Percentiles rank a stretch among this genome's conserved stretches.
Conservation (phyloP, 2,329 filamentous ascomycete species). For the Whalleya microplaca region DNA sequence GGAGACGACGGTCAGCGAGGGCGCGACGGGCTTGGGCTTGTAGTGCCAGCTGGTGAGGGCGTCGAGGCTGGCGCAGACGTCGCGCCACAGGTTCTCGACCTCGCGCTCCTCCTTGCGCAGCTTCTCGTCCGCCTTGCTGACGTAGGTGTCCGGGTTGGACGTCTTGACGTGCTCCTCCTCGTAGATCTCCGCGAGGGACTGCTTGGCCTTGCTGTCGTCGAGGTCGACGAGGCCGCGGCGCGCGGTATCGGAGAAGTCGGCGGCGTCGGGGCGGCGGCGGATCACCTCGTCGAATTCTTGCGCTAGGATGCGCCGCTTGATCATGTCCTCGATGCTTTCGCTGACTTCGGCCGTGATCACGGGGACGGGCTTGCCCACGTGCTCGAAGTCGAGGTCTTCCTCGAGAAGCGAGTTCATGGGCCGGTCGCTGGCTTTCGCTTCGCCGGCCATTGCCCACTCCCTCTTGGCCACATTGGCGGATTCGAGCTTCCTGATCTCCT, state of each 20-base stretch:
- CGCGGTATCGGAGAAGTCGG: constrained; percentile 61
- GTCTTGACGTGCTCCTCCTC: constrained; percentile 87
- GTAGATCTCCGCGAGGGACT: constrained; percentile 89
- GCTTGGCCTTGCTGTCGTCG: constrained; percentile 84
- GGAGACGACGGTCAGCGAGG: constrained; percentile 82
- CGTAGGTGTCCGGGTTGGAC: constrained; percentile 76
- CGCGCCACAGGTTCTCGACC: constrained; percentile 81
- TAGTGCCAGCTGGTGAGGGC: constrained; percentile 93
- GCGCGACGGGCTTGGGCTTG: constrained; percentile 82
- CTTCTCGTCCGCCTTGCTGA: constrained; percentile 83
- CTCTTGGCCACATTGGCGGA: constrained; percentile 86
- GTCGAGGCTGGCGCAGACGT: constrained; percentile 80
- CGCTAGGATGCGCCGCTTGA: constrained; percentile 89
- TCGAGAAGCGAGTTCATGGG: constrained; percentile 92
- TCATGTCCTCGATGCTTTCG: constrained; percentile 88
- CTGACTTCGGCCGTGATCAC: constrained; percentile 91
- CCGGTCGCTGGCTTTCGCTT: constrained; percentile 80
- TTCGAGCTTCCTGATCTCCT: constrained; percentile 92
- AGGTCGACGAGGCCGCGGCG: constrained; percentile 77
- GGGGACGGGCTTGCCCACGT: constrained; percentile 90
- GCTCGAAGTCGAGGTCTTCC: constrained; percentile 94
- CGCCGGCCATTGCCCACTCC: constrained; percentile 87
- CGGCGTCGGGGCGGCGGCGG: constrained; percentile 76
- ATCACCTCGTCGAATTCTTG: constrained; percentile 92
- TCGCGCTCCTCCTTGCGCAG: constrained; percentile 80